Percentiles rank a stretch among this genome's conserved stretches.
These are phyloP conservation scores for Eucalyptus decipiens DNA, from an alignment of 345 rosid genomes.

Conservation along the genomic window DNA sequence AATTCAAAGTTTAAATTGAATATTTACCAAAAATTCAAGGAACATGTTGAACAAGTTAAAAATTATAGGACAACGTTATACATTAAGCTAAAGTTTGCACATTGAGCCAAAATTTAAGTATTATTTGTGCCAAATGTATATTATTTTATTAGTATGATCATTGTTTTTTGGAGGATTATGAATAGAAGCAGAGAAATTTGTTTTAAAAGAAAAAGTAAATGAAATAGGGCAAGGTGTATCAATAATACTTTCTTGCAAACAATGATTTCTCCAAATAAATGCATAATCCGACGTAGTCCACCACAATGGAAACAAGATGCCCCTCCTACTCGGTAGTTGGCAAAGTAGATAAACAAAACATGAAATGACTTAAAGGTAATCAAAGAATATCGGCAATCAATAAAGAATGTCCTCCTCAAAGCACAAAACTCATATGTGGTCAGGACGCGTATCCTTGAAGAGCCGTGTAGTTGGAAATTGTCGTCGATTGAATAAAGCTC, in stretches of 20 bases:
- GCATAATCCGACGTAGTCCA: neutral
- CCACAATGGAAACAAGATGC: neutral
- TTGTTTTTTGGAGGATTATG: neutral
- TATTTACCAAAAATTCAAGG: no score
- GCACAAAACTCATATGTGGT: neutral
- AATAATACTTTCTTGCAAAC: neutral
- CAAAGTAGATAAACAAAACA: neutral
- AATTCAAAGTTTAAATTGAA: neutral
- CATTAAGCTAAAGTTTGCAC: neutral
- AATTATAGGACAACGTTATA: accelerated
- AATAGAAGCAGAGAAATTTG: neutral
- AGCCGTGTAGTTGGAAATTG: neutral
- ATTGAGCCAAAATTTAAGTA: neutral
- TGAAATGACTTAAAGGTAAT: neutral
- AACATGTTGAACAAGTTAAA: accelerated
- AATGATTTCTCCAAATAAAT: neutral
- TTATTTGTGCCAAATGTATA: no score
- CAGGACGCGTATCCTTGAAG: neutral
- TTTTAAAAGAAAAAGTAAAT: neutral
- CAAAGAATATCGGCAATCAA: neutral
- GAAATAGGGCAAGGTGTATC: neutral
- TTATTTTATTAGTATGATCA: neutral
- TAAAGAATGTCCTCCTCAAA: neutral
- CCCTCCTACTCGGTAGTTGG: neutral
- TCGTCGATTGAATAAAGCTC: neutral